These are phyloP conservation scores for Lipomyces yamadae DNA, from an alignment of 805 yeast genomes.

Conservation along the genomic window DNA sequence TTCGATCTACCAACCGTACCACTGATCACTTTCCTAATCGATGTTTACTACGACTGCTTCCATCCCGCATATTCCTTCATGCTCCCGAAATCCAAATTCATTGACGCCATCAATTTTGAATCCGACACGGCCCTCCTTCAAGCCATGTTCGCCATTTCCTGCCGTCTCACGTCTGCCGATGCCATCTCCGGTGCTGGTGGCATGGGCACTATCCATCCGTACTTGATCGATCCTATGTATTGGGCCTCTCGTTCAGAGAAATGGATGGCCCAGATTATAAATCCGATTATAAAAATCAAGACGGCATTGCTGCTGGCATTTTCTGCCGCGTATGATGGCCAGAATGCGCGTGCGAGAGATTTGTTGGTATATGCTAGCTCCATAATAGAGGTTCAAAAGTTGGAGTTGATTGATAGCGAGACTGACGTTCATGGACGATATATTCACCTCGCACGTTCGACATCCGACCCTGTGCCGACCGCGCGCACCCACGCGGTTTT, in stretches of 20 bases:
- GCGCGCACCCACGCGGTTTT: constrained; percentile 15
- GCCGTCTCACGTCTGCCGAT: constrained; percentile 23
- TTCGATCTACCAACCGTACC: constrained; percentile 27
- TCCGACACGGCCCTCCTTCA: constrained; percentile 33
- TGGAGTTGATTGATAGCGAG: constrained; percentile 26
- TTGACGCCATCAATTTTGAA: constrained; percentile 18
- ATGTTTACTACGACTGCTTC: constrained; percentile 31
- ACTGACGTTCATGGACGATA: constrained; percentile 21
- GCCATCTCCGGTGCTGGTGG: background rate
- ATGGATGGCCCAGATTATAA: constrained; percentile 16
- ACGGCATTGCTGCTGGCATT: constrained; percentile 25
- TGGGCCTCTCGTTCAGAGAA: constrained; percentile 35
- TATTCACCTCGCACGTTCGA: background rate
- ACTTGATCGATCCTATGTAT: constrained; percentile 33
- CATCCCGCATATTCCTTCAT: constrained; percentile 32
- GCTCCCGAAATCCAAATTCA: constrained; percentile 26
- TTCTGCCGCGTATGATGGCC: constrained; percentile 30
- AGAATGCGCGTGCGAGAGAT: constrained; percentile 26
- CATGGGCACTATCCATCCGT: constrained; percentile 13
- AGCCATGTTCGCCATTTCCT: constrained; percentile 33
- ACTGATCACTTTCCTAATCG: constrained; percentile 22
- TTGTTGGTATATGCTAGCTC: constrained; percentile 16
- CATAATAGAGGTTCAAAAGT: constrained; percentile 19
- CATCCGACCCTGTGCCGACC: constrained; percentile 3
- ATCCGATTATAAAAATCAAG: constrained; percentile 27